These are phyloP conservation scores for Candida tibetensis DNA, from an alignment of 805 yeast genomes.

Conservation along the genomic window DNA sequence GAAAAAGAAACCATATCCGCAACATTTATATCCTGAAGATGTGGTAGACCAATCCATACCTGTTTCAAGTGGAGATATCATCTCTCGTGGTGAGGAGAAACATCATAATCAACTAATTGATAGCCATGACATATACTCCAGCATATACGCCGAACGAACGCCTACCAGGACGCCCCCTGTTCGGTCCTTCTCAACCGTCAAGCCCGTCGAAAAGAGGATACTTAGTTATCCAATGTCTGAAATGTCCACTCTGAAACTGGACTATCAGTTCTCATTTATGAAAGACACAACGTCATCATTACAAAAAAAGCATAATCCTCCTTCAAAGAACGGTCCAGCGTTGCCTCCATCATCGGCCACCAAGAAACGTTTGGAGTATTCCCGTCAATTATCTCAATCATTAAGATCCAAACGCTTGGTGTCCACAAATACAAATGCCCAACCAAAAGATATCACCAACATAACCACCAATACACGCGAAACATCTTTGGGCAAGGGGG, in stretches of 20 bases:
- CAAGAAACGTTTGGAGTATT: conserved; percentile 17
- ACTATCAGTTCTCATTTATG: conserved; percentile 38
- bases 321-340: neutral
- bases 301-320: conserved; percentile 24
- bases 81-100: neutral
- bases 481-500: neutral
- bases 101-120: neutral
- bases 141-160: neutral
- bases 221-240: conserved; percentile 20
- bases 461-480: conserved; percentile 5
- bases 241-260: conserved; percentile 14
- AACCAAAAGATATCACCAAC: conserved; percentile 23
- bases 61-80: neutral
- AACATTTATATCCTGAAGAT: conserved; percentile 14
- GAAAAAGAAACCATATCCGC: conserved; percentile 20
- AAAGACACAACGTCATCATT: conserved; percentile 38
- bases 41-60: neutral
- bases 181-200: conserved; percentile 14
- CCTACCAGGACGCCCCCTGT: conserved; percentile 18
- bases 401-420: conserved; percentile 13
- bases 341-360: conserved; percentile 9
- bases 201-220: conserved; percentile 13
- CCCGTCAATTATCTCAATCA: conserved; percentile 15
- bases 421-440: conserved; percentile 7
- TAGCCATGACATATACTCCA: neutral